Evolutionary conservation across 2,329 filamentous ascomycete species (phyloP).

Genomic region (Aureobasidium sp.): DNA sequence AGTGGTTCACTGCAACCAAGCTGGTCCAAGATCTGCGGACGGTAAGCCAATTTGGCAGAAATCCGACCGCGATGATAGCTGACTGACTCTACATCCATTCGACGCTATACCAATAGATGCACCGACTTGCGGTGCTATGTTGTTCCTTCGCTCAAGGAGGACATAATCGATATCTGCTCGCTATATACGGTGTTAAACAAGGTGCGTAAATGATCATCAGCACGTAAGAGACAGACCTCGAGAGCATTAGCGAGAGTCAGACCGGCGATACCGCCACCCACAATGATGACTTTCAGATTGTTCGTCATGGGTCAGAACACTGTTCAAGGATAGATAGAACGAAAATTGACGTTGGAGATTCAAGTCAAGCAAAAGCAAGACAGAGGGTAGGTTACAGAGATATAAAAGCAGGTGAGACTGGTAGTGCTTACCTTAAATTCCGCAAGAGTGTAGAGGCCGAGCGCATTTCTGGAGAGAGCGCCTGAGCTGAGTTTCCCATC

Average conservation of each 20-base stretch:
- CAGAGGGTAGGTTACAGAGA: too few species aligned
- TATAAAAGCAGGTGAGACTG: too few species aligned
- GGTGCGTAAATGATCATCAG: not conserved
- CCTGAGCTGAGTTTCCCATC: too few species aligned
- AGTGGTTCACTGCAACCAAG: conserved; percentile 45
- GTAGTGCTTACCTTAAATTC: too few species aligned
- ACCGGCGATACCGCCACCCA: conserved; percentile 56
- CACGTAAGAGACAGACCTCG: conserved; percentile 29
- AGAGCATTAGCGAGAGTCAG: conserved; percentile 53
- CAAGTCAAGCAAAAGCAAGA: too few species aligned
- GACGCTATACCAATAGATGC: conserved; percentile 54
- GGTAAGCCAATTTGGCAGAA: not conserved
- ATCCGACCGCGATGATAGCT: not conserved
- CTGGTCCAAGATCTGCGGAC: conserved; percentile 51
- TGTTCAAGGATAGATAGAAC: too few species aligned
- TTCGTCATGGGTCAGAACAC: not conserved
- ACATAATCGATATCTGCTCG: conserved; percentile 53
- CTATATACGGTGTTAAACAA: too few species aligned
- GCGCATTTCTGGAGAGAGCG: too few species aligned
- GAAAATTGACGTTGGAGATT: too few species aligned
- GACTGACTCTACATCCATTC: conserved; percentile 40
- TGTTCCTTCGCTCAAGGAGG: conserved; percentile 49
- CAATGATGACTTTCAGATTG: conserved; percentile 45
- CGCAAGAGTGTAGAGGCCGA: too few species aligned
- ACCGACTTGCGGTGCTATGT: conserved; percentile 52